A percentile compares a stretch with the other conserved stretches of the same genome.
Evolutionary conservation across 2,329 filamentous ascomycete species (phyloP).

Genomic region (Hymenoscyphus infarciens): DNA sequence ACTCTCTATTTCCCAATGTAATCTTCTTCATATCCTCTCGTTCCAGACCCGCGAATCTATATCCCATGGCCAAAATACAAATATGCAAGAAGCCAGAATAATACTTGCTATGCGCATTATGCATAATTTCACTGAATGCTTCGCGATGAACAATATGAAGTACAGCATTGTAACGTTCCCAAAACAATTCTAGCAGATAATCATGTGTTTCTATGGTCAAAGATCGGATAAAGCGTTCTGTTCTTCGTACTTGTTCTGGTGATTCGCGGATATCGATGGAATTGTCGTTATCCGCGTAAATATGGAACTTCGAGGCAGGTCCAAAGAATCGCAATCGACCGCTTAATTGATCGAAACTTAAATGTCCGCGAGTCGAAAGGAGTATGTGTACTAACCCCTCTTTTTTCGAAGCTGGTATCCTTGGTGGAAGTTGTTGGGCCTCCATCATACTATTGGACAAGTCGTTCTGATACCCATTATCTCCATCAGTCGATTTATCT

Average conservation of each 20-base stretch:
- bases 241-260: slow-evolving; percentile 44
- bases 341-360: slow-evolving; percentile 49
- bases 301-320: slow-evolving; percentile 51
- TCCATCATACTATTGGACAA: slow-evolving; percentile 10
- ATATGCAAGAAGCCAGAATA: slow-evolving; percentile 52
- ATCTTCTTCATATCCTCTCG: slow-evolving; percentile 48
- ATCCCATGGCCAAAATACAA: slow-evolving; percentile 49
- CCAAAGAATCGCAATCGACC: slow-evolving; percentile 51
- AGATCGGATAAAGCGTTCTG: slow-evolving; percentile 46
- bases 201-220: slow-evolving; percentile 47
- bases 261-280: slow-evolving; percentile 38
- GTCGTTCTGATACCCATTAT: slow-evolving; percentile 17
- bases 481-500: slow-evolving; percentile 22
- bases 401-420: slow-evolving; percentile 41
- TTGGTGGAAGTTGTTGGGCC: slow-evolving; percentile 12
- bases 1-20: slow-evolving; percentile 45
- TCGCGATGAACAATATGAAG: slow-evolving; percentile 48
- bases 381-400: slow-evolving; percentile 48
- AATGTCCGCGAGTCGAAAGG: slow-evolving; percentile 47
- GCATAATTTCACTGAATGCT: slow-evolving; percentile 47
- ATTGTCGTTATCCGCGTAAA: slow-evolving; percentile 43
- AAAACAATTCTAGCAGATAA: slow-evolving; percentile 50
- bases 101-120: slow-evolving; percentile 45
- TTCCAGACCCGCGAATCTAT: slow-evolving; percentile 47
- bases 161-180: slow-evolving; percentile 48